A percentile compares a stretch with the other conserved stretches of the same genome.
phyloP scores from a whole-genome alignment of 805 yeast genomes.

The Suhomyces xylopsoci region DNA sequence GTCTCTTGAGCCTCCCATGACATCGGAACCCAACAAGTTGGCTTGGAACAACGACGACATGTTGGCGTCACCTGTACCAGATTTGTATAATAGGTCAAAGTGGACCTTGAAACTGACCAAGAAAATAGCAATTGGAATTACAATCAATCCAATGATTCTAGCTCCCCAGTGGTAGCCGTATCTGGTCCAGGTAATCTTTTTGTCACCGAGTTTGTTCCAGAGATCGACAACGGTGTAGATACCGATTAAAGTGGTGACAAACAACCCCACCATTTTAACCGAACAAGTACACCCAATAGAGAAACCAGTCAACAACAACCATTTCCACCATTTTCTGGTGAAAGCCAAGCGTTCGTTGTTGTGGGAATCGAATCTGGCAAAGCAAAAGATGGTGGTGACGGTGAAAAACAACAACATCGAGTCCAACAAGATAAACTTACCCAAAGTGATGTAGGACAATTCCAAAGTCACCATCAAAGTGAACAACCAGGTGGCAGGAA shows the following conservation, averaged over 20 bases:
- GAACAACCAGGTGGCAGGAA: slow-evolving; percentile 72
- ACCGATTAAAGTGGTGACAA: slow-evolving; percentile 85
- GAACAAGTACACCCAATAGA: slow-evolving; percentile 87
- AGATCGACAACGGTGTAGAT: slow-evolving; percentile 83
- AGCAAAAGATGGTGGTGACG: slow-evolving; percentile 70
- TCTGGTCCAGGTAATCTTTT: slow-evolving; percentile 44
- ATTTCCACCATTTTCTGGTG: slow-evolving; percentile 85
- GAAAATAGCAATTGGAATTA: slow-evolving; percentile 63
- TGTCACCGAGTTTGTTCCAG: slow-evolving; percentile 80
- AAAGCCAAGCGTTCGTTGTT: slow-evolving; percentile 49
- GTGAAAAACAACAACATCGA: slow-evolving; percentile 90
- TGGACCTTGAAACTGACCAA: slow-evolving; percentile 69
- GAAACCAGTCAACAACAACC: slow-evolving; percentile 83
- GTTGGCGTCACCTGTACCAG: slow-evolving; percentile 79
- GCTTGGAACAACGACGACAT: slow-evolving; percentile 85
- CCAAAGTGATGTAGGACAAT: slow-evolving; percentile 77
- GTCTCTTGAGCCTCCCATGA: slow-evolving; percentile 68
- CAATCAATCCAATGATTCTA: slow-evolving; percentile 58
- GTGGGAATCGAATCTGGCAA: slow-evolving; percentile 67
- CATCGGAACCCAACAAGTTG: slow-evolving; percentile 61
- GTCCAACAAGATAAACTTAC: slow-evolving; percentile 86
- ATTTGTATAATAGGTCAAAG: slow-evolving; percentile 65
- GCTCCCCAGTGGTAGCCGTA: slow-evolving; percentile 66
- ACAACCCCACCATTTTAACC: slow-evolving; percentile 95
- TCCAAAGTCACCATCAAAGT: slow-evolving; percentile 80